These are phyloP conservation scores for Madurella mycetomatis DNA, from an alignment of 2,329 filamentous ascomycete genomes.

Conservation along the genomic window DNA sequence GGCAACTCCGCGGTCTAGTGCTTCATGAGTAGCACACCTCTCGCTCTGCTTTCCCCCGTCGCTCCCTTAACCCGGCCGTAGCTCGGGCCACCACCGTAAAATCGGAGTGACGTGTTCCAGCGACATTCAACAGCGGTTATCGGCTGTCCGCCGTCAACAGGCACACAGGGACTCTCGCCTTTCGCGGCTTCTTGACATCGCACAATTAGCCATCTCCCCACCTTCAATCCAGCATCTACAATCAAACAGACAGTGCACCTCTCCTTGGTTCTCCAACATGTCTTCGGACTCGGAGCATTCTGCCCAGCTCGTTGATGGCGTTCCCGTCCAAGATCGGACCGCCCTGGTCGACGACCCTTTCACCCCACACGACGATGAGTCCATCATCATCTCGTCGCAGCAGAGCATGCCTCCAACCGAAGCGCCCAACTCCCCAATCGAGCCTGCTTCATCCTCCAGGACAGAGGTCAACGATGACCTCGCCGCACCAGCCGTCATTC, in stretches of 20 bases:
- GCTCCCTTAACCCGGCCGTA: not conserved
- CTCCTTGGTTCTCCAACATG: conserved; percentile 10
- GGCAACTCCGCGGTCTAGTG: not conserved
- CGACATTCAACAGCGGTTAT: conserved; percentile 8
- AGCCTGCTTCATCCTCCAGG: conserved; percentile 46
- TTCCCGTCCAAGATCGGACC: conserved; percentile 20
- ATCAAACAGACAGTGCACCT: not conserved
- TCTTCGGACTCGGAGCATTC: conserved; percentile 33
- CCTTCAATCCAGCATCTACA: not conserved
- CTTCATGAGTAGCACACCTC: not conserved
- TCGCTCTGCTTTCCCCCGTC: not conserved
- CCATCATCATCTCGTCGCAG: conserved; percentile 40
- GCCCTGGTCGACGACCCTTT: conserved; percentile 31
- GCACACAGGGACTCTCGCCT: not conserved
- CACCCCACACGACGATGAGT: conserved; percentile 30
- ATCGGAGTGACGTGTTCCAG: conserved; percentile 20
- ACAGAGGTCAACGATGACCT: conserved; percentile 48
- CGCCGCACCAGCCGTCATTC: conserved; percentile 44
- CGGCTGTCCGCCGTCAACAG: not conserved
- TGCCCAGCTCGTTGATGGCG: conserved; percentile 31
- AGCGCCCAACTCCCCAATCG: conserved; percentile 48
- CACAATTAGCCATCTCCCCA: not conserved
- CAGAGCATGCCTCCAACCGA: conserved; percentile 56
- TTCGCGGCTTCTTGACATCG: conserved; percentile 1
- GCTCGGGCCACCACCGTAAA: conserved; percentile 3